Conservation (phyloP, 2,329 filamentous ascomycete genomes). For the Fusarium graminum region DNA sequence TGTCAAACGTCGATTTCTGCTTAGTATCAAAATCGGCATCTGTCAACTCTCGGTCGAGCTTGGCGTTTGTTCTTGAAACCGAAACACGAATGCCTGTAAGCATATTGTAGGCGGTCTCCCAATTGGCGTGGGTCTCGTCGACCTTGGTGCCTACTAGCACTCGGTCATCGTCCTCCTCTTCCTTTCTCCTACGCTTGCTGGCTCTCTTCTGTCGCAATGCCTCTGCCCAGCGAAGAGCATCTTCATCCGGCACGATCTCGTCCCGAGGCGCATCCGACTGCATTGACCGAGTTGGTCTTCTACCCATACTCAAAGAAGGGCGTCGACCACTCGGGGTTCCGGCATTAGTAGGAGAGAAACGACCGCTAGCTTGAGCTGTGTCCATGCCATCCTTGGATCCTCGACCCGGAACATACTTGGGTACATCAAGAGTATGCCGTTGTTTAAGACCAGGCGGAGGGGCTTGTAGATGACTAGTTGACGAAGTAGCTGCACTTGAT, state of each 20-base stretch:
- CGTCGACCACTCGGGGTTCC: constrained; percentile 72
- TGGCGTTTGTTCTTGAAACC: constrained; percentile 95
- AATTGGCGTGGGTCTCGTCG: constrained; percentile 96
- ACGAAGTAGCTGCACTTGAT: constrained; percentile 57
- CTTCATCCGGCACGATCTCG: constrained; percentile 87
- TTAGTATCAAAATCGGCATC: constrained; percentile 93
- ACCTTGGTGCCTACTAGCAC: constrained; percentile 98
- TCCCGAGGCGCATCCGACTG: constrained; percentile 87
- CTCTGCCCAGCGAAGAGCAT: constrained; percentile 92
- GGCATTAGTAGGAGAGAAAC: constrained; percentile 77
- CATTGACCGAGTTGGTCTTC: constrained; percentile 85
- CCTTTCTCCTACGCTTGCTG: constrained; percentile 84
- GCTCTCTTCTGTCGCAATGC: constrained; percentile 92
- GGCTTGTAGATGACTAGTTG: constrained; percentile 66
- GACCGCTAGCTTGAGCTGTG: constrained; percentile 76
- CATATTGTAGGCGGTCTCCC: constrained; percentile 99
- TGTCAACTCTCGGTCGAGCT: constrained; percentile 90
- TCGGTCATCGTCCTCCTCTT: constrained; percentile 91
- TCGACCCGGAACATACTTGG: constrained; percentile 74
- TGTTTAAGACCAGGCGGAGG: constrained; percentile 72
- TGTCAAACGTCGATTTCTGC: constrained; percentile 99
- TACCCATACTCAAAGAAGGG: constrained; percentile 84
- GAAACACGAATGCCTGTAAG: constrained; percentile 97
- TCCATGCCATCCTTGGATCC: constrained; percentile 81
- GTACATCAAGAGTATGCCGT: constrained; percentile 89